Conservation (phyloP, 768 basidiomycete genomes). For the Trametes elegans region DNA sequence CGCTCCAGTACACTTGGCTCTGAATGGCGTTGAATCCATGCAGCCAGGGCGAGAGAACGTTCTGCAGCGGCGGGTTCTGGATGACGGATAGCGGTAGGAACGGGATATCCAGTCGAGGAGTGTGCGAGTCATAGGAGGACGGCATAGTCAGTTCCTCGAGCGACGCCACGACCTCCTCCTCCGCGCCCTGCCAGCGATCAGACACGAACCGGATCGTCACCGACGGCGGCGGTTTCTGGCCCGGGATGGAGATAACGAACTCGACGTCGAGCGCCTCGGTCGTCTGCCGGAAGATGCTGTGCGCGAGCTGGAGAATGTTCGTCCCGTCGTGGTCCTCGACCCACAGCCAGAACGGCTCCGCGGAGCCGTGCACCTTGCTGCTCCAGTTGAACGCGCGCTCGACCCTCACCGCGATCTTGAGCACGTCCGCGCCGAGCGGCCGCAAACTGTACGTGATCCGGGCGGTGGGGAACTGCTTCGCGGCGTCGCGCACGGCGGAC, state of each 20-base stretch:
- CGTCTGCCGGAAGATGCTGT: constrained; percentile 67
- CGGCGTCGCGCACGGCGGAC: constrained; percentile 70
- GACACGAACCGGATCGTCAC: constrained; percentile 80
- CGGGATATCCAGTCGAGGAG: constrained; percentile 68
- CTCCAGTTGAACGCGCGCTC: constrained; percentile 79
- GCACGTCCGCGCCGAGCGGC: constrained; percentile 81
- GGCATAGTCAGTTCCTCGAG: constrained; percentile 81
- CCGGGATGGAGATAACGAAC: constrained; percentile 77
- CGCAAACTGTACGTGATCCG: constrained; percentile 65
- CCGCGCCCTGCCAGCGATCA: constrained; percentile 92
- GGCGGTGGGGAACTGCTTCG: constrained; percentile 80
- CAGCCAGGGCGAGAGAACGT: constrained; percentile 44
- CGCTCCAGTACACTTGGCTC: constrained; percentile 84
- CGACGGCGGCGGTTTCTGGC: constrained; percentile 54
- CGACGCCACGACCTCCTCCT: constrained; percentile 63
- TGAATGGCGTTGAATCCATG: constrained; percentile 80
- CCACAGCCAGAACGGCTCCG: constrained; percentile 96
- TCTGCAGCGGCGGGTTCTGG: constrained; percentile 44
- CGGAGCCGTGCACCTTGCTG: constrained; percentile 63
- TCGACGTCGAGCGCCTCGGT: constrained; percentile 61
- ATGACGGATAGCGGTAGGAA: constrained; percentile 62
- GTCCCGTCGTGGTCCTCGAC: constrained; percentile 81
- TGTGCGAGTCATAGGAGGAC: constrained; percentile 48
- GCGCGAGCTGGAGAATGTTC: constrained; percentile 79
- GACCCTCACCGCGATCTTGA: constrained; percentile 69